Conservation (phyloP, 2,329 filamentous ascomycete species). For the Trichoderma lentiforme region DNA sequence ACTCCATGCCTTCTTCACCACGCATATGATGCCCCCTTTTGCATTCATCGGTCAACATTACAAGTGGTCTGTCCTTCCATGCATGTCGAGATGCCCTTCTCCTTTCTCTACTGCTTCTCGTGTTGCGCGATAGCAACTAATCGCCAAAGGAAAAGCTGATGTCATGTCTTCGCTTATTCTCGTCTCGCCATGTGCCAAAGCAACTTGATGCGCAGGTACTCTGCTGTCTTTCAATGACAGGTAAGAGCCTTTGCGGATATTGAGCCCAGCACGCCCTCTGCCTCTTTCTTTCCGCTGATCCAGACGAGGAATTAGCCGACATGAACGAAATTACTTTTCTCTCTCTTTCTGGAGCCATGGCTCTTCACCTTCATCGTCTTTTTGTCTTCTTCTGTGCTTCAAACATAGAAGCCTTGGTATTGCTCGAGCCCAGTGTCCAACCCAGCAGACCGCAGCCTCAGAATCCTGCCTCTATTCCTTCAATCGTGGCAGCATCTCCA, state of each 20-base stretch:
- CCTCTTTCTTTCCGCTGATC: not conserved
- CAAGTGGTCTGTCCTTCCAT: not conserved
- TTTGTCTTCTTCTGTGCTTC: not conserved
- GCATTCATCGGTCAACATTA: not conserved
- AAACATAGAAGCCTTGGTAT: not conserved
- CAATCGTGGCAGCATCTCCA: not conserved
- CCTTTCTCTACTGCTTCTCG: not conserved
- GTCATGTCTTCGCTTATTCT: not conserved
- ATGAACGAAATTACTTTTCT: not conserved
- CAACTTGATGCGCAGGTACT: not conserved
- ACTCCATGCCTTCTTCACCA: not conserved
- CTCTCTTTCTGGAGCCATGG: not conserved
- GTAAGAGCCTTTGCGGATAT: not conserved
- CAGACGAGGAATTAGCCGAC: not conserved
- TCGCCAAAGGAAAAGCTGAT: not conserved
- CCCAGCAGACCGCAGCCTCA: not conserved
- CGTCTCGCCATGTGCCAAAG: not conserved
- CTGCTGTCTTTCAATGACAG: not conserved
- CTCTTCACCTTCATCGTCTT: not conserved
- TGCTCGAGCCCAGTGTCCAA: not conserved
- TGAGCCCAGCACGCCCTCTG: not conserved
- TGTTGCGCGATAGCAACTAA: not conserved
- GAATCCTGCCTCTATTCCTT: not conserved
- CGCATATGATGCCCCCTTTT: not conserved
- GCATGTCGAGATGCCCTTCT: not conserved